Evolutionary conservation across 139 green algal species (phyloP), one percentile per base, ranked within the genome.

Genomic region (Nannochloris sp.): DNA sequence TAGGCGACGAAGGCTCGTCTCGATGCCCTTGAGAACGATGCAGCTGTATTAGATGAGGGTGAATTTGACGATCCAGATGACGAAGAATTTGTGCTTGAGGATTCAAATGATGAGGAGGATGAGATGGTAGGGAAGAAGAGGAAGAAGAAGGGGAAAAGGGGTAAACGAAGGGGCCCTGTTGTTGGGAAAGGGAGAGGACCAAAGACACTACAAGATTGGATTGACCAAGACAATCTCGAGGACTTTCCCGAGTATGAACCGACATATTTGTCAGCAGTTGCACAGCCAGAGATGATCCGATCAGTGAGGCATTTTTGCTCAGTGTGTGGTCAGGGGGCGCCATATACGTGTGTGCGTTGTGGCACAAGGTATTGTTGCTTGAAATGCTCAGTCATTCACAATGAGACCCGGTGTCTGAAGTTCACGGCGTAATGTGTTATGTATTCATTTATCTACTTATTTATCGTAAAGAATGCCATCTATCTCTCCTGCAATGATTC

Each of bases 351-450:
- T 78, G 68, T 72, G 3, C 80, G 87, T 9, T 95, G 87, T 66
- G 82, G 86, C 6, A 75, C 80, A 9, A 61, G 78, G 16, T 93
- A 86, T 73, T 93, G 86, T 75, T 82, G 66, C 29, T 62, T 70
- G 2, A 78, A 78, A 34, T 95, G 87, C 72, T 77, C 80, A 60
- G 70, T 59, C 1, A 65, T 86, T 25, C 87, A 93, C 68, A 72
- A 71, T 3, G 86, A 95, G 48, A 93, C 86, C 1, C 74, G 86
- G 8, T 95, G 87, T 75, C 74, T 93, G 19, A 95, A 93, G 60
- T 92, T 93, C 62, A 80, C 78, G 23, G 61, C 49, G 0, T 75
- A 60, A 71, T 10, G 19, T 16, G 36, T 21, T 5, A 67, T 21
- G 19, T 16, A 55, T 21, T 24, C 5, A 40, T 66, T 24, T 14